phyloP scores from a whole-genome alignment of 192 early-diverging fungal genomes.

The Entomortierella chlamydospora region DNA sequence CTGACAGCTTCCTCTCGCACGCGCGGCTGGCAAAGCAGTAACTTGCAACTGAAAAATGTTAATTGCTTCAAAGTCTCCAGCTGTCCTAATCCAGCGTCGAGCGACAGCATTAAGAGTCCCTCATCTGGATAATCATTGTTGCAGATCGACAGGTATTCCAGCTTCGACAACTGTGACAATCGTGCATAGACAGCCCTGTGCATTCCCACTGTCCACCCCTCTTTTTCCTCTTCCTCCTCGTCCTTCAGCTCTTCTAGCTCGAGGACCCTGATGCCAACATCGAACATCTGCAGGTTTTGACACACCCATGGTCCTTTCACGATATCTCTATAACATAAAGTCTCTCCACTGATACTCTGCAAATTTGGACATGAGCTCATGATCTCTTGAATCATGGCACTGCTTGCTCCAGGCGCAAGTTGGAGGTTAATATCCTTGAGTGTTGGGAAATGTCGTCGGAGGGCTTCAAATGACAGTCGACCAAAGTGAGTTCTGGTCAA shows the following conservation, averaged over 20 bases:
- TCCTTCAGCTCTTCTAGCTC: too few relatives aligned
- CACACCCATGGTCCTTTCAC: conserved; percentile 20
- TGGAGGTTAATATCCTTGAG: conserved; percentile 38
- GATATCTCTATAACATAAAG: conserved; percentile 6
- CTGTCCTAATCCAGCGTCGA: conserved; percentile 6
- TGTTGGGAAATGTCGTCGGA: conserved; percentile 37
- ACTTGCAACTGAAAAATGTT: conserved; percentile 25
- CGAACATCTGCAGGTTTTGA: conserved; percentile 27
- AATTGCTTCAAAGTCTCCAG: conserved; percentile 9
- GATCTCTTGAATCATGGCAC: conserved; percentile 28
- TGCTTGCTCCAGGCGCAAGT: background rate
- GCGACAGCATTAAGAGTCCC: background rate
- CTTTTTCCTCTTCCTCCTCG: background rate
- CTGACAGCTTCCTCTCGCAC: background rate
- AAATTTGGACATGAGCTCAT: conserved; percentile 37
- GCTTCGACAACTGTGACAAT: conserved; percentile 10
- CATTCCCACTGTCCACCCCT: background rate
- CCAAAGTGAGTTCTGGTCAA: conserved; percentile 15
- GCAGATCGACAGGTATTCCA: conserved; percentile 28
- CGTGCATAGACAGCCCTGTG: conserved; percentile 10
- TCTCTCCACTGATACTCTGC: conserved; percentile 25
- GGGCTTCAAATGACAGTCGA: background rate
- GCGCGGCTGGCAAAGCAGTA: background rate
- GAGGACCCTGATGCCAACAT: conserved; percentile 10
- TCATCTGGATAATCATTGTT: background rate